phyloP scores from a whole-genome alignment of 2,329 filamentous ascomycete species.

The Metarhizium anisopliae region DNA sequence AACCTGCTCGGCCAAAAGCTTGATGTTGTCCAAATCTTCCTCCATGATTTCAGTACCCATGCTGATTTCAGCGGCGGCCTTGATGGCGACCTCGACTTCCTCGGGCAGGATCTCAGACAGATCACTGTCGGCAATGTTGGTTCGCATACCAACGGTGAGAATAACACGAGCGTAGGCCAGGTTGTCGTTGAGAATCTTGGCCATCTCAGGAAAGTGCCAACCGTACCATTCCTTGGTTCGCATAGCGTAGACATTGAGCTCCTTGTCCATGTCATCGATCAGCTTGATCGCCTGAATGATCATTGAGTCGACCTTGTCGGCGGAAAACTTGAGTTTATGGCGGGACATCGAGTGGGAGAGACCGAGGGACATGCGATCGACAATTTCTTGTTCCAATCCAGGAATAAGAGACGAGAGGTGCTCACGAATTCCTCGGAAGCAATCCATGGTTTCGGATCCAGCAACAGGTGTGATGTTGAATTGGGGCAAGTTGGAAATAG shows the following conservation, averaged over 20 bases:
- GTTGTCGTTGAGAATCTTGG: slow-evolving; percentile 95
- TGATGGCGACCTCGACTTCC: slow-evolving; percentile 85
- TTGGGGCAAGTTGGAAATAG: slow-evolving; percentile 85
- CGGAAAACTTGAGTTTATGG: slow-evolving; percentile 97
- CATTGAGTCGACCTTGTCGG: slow-evolving; percentile 99
- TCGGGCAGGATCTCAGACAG: slow-evolving; percentile 88
- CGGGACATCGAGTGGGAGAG: slow-evolving; percentile 93
- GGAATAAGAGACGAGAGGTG: slow-evolving; percentile 86
- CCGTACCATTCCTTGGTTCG: slow-evolving; percentile 99
- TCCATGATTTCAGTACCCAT: slow-evolving; percentile 97
- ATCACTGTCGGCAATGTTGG: slow-evolving; percentile 66
- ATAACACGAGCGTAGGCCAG: slow-evolving; percentile 87
- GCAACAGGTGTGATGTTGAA: slow-evolving; percentile 80
- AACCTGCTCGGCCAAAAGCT: slow-evolving; percentile 85
- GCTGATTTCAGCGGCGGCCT: slow-evolving; percentile 88
- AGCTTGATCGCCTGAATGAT: slow-evolving; percentile 94
- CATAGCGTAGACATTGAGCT: slow-evolving; percentile 98
- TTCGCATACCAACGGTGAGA: slow-evolving; percentile 79
- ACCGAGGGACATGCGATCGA: slow-evolving; percentile 92
- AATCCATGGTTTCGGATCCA: slow-evolving; percentile 51
- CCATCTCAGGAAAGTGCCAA: slow-evolving; percentile 99
- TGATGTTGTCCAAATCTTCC: slow-evolving; percentile 89
- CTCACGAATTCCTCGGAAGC: slow-evolving; percentile 90
- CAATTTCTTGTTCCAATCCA: slow-evolving; percentile 72
- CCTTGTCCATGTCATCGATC: slow-evolving; percentile 95